Conservation (phyloP, 2,329 filamentous ascomycete genomes). For the Emericellopsis atlantica region DNA sequence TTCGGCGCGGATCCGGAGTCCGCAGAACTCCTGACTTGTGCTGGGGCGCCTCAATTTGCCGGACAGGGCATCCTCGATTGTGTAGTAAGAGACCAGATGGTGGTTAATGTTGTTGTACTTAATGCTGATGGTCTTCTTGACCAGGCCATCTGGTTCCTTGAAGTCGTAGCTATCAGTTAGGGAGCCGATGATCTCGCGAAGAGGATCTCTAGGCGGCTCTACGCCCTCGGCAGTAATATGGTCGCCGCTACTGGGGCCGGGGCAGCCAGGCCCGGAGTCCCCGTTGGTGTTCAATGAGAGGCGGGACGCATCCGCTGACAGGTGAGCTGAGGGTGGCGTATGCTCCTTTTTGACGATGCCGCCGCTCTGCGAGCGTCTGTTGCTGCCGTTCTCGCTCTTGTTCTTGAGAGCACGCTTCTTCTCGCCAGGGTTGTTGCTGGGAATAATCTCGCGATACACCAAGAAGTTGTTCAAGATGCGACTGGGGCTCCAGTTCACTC, state of each 20-base stretch:
- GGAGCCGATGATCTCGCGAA: conserved; percentile 55
- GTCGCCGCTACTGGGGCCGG: not conserved
- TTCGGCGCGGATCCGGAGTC: conserved; percentile 41
- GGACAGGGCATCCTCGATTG: conserved; percentile 60
- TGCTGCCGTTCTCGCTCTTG: conserved; percentile 8
- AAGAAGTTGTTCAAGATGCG: conserved; percentile 77
- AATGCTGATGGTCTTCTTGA: conserved; percentile 90
- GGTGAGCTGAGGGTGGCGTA: conserved; percentile 8
- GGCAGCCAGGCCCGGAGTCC: not conserved
- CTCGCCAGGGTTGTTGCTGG: conserved; percentile 67
- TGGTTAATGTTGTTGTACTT: conserved; percentile 62
- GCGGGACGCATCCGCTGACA: conserved; percentile 4
- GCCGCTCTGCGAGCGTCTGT: conserved; percentile 5
- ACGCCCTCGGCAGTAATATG: not conserved
- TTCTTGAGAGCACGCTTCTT: conserved; percentile 77
- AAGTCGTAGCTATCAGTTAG: conserved; percentile 85
- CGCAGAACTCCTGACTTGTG: conserved; percentile 22
- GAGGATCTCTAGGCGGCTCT: conserved; percentile 12
- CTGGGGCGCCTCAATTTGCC: conserved; percentile 46
- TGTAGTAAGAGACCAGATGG: conserved; percentile 85
- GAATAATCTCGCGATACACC: conserved; percentile 71
- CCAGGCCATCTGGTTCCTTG: conserved; percentile 58
- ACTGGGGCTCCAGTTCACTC: conserved; percentile 81
- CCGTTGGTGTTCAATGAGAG: conserved; percentile 2
- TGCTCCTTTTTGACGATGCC: conserved; percentile 20